A percentile compares a stretch with the other conserved stretches of the same genome.
Conservation (phyloP, 2,329 filamentous ascomycete genomes). For the Paramyrothecium sp. region DNA sequence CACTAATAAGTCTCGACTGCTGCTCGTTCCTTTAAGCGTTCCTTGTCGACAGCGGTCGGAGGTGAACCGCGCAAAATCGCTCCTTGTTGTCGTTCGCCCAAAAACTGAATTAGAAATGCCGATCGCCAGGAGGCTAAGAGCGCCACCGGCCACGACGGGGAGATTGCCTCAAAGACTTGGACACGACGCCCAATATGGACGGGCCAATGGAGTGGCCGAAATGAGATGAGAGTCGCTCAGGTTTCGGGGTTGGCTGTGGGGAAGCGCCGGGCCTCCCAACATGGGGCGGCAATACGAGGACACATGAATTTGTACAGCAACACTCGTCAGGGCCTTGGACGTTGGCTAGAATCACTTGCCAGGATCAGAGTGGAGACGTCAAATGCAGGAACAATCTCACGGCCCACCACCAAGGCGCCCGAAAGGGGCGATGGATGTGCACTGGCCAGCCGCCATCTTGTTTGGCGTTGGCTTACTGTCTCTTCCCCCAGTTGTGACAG, state of each 20-base stretch:
- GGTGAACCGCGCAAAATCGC: no score
- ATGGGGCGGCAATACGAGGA: not conserved
- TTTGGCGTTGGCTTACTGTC: not conserved
- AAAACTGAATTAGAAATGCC: not conserved
- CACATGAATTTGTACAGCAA: not conserved
- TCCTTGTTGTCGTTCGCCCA: not conserved
- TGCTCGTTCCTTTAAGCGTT: no score
- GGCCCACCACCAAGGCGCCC: conserved; percentile 15
- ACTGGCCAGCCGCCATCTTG: conserved; percentile 6
- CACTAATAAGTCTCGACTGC: no score
- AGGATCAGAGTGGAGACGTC: conserved; percentile 3
- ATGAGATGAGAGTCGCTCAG: not conserved
- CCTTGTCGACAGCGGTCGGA: no score
- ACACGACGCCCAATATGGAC: not conserved
- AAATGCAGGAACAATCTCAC: conserved; percentile 31
- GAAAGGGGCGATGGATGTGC: conserved; percentile 11
- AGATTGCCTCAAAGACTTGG: not conserved
- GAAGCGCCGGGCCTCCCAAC: not conserved
- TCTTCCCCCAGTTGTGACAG: no score
- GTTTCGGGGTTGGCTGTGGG: not conserved
- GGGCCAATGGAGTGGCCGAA: not conserved
- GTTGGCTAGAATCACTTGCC: not conserved
- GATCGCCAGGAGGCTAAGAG: not conserved
- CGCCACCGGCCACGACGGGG: not conserved
- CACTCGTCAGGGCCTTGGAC: not conserved